Evolutionary conservation across 2,329 filamentous ascomycete genomes (phyloP).

Genomic region (Blastomyces gilchristii): DNA sequence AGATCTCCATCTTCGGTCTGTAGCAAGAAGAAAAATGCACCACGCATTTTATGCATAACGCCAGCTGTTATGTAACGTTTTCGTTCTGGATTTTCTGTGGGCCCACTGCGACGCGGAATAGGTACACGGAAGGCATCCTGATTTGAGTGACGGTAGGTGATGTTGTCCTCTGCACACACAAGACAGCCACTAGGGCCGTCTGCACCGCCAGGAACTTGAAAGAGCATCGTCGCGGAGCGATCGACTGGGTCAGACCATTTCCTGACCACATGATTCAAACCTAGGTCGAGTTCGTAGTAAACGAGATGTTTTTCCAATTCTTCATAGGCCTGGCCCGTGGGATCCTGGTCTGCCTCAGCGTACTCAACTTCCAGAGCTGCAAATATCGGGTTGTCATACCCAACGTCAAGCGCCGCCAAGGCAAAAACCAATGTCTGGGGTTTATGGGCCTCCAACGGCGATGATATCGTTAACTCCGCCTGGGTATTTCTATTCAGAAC

Average conservation of each 20-base stretch:
- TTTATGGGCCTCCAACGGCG: conserved; percentile 91
- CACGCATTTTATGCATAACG: conserved; percentile 95
- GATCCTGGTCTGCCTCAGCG: conserved; percentile 80
- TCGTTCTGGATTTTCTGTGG: conserved; percentile 82
- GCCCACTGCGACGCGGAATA: conserved; percentile 75
- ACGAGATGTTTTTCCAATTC: conserved; percentile 84
- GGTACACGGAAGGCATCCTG: conserved; percentile 80
- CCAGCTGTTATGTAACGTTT: conserved; percentile 81
- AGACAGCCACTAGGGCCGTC: conserved; percentile 92
- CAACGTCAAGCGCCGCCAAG: conserved; percentile 80
- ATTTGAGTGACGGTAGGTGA: conserved; percentile 96
- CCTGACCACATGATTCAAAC: conserved; percentile 90
- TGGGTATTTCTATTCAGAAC: conserved; percentile 92
- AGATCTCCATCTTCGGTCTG: conserved; percentile 97
- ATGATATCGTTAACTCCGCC: conserved; percentile 92
- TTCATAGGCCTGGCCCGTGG: conserved; percentile 68
- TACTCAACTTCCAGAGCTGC: conserved; percentile 92
- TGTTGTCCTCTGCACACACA: conserved; percentile 86
- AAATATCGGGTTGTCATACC: conserved; percentile 95
- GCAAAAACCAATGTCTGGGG: conserved; percentile 82
- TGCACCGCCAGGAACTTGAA: conserved; percentile 87
- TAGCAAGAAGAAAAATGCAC: conserved; percentile 92
- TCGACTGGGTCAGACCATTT: conserved; percentile 96
- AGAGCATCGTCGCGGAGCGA: conserved; percentile 75
- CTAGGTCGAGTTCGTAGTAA: conserved; percentile 95